Evolutionary conservation across 2,329 filamentous ascomycete genomes (phyloP), one percentile per base, ranked within the genome.

Genomic region (Aspergillus hortae): DNA sequence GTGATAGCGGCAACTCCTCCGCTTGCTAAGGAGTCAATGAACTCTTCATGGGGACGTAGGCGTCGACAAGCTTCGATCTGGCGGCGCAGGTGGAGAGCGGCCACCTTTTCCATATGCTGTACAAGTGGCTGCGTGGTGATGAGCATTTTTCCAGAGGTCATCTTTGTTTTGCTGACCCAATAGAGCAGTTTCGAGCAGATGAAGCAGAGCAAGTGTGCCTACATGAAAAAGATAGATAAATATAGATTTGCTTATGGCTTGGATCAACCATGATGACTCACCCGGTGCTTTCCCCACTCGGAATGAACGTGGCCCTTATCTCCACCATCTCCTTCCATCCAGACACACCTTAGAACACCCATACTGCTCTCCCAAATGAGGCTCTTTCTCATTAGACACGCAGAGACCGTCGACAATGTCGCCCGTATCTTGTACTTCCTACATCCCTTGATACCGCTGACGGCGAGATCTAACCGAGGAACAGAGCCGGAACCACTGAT

Each of bases 1-100:
- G 57, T 59, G 27, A 55, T 43, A n/a, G 51, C 54, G 10, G 49
- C 44, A 1, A 59, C 43, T 2, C 55, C 58, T 30, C 49, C 50
- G 2, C 23, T 48, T 10, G 44, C 11, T 14, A 17, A 12, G 2
- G 11, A 21, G 19, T 19, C 19, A 15, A 42, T 12, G 19, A 10
- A 42, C 11, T 21, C 11, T 10, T 42, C 40, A 23, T 42, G 14
- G n/a, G 40, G 40, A 21, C 23, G 10, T 19, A 42, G 4, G 6
- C 11, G 4, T 23, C 17, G 40, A 23, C 40, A 42, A 10, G 40
- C 6, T 21, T 42, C 19, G 4, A 42, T 21, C 17, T 42, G 40
- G 40, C 40, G 40, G 11, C 2, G 3, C 11, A 42, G 19, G 4
- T 42, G 40, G n/a, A 19, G 5, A 17, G 40, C 40, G 11, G 15